Evolutionary conservation across 2,329 filamentous ascomycete species (phyloP).

Genomic region (Pseudohalonectria lignicola): DNA sequence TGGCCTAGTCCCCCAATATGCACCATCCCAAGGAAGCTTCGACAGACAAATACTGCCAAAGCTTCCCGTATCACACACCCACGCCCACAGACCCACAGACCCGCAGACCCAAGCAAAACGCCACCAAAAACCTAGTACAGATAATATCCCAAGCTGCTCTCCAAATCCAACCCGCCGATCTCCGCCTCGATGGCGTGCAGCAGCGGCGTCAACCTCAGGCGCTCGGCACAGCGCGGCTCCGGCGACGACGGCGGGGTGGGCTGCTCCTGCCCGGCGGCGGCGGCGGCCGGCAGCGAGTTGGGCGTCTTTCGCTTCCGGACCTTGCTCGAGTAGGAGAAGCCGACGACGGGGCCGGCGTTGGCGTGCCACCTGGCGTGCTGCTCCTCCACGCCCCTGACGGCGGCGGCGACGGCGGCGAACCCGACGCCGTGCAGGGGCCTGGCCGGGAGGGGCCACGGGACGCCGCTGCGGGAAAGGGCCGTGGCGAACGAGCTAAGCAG

Average conservation of each 20-base stretch:
- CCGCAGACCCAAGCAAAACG: too few relatives aligned
- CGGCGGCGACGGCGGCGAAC: slow-evolving; percentile 12
- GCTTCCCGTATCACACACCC: too few relatives aligned
- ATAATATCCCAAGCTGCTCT: slow-evolving; percentile 16
- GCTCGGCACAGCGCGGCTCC: slow-evolving; percentile 9
- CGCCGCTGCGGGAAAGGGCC: slow-evolving; percentile 12
- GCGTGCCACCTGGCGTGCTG: slow-evolving; percentile 8
- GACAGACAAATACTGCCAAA: too few relatives aligned
- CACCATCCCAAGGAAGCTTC: too few relatives aligned
- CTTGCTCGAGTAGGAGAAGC: slow-evolving; percentile 4
- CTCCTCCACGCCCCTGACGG: slow-evolving; percentile 12
- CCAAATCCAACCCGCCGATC: slow-evolving; percentile 15
- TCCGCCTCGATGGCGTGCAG: slow-evolving; percentile 9
- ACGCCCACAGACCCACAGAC: too few relatives aligned
- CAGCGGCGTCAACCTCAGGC: slow-evolving; percentile 9
- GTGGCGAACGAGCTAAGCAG: slow-evolving; percentile 17
- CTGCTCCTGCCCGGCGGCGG: slow-evolving; percentile 1
- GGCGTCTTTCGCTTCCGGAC: slow-evolving; percentile 5
- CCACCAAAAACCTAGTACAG: slow-evolving; percentile 8
- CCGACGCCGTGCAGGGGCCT: slow-evolving; percentile 13
- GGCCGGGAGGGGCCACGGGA: slow-evolving; percentile 15
- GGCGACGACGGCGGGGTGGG: slow-evolving; percentile 12
- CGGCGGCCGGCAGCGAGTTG: slow-evolving; percentile 3
- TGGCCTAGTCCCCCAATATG: too few relatives aligned
- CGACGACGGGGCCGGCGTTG: slow-evolving; percentile 2